phyloP scores from a whole-genome alignment of 2,329 filamentous ascomycete genomes.

The Colletotrichum sp. region DNA sequence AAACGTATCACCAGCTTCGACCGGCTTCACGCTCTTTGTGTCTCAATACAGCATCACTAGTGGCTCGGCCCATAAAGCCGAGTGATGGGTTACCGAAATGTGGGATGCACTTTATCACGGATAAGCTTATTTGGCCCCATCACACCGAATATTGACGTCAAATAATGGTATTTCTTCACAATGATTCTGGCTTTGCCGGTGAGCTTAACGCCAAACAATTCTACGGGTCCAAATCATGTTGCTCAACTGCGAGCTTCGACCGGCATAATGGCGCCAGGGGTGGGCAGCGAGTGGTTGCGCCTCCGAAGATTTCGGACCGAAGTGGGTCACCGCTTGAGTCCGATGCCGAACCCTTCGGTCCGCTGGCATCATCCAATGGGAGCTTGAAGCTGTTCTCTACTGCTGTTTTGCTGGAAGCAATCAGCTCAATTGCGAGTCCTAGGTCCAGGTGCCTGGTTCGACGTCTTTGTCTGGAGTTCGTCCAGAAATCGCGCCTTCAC shows the following conservation, averaged over 20 bases:
- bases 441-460: background rate
- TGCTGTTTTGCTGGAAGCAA: background rate
- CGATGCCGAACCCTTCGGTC: background rate
- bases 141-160: background rate
- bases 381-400: background rate
- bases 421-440: background rate
- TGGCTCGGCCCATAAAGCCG: background rate
- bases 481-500: background rate
- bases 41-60: background rate
- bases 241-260: background rate
- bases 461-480: background rate
- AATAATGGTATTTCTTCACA: background rate
- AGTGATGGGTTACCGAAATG: background rate
- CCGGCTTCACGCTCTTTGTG: rapidly evolving
- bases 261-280: background rate
- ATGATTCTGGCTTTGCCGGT: background rate
- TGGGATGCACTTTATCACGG: background rate
- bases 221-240: background rate
- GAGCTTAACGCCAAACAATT: background rate
- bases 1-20: background rate
- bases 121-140: background rate
- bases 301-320: background rate
- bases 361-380: background rate
- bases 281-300: background rate
- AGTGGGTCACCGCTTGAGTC: background rate